These are phyloP conservation scores for Capsicum pubescens DNA, from an alignment of 257 asterid species.

Conservation along the genomic window DNA sequence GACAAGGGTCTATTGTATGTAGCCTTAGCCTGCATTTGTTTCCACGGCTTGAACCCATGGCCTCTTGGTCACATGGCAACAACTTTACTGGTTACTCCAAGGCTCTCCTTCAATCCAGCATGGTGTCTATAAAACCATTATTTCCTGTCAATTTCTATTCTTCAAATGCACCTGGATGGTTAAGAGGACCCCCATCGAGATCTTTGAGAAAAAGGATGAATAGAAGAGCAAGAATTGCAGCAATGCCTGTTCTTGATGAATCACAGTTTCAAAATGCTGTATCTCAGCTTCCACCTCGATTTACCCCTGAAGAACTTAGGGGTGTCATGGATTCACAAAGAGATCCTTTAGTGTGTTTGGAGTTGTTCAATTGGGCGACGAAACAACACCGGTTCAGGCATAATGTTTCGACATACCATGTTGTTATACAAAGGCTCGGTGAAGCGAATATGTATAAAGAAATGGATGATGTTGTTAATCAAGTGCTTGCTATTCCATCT, in stretches of 20 bases:
- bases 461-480: constrained; percentile 83
- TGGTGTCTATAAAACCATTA: too few species aligned
- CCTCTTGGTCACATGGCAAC: too few species aligned
- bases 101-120: too few species aligned
- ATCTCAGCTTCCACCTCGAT: constrained; percentile 71
- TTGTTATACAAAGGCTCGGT: constrained; percentile 78
- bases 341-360: constrained; percentile 81
- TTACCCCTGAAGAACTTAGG: constrained; percentile 82
- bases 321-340: constrained; percentile 52
- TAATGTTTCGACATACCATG: constrained; percentile 59
- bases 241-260: constrained; percentile 70
- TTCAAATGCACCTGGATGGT: constrained; percentile 43
- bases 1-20: too few species aligned
- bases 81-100: too few species aligned
- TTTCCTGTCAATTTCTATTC: constrained; percentile 45
- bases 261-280: constrained; percentile 51
- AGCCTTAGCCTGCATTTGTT: too few species aligned
- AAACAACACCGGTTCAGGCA: constrained; percentile 87
- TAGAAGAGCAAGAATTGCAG: constrained; percentile 70
- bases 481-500: constrained; percentile 72
- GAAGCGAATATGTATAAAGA: constrained; percentile 77
- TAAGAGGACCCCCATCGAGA: constrained; percentile 74
- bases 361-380: constrained; percentile 92
- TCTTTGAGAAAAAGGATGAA: constrained; percentile 73
- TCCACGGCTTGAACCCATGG: too few species aligned